A percentile compares a stretch with the other conserved stretches of the same genome.
phyloP scores from a whole-genome alignment of 441 rosid genomes.

The Flueggea neowawraea region DNA sequence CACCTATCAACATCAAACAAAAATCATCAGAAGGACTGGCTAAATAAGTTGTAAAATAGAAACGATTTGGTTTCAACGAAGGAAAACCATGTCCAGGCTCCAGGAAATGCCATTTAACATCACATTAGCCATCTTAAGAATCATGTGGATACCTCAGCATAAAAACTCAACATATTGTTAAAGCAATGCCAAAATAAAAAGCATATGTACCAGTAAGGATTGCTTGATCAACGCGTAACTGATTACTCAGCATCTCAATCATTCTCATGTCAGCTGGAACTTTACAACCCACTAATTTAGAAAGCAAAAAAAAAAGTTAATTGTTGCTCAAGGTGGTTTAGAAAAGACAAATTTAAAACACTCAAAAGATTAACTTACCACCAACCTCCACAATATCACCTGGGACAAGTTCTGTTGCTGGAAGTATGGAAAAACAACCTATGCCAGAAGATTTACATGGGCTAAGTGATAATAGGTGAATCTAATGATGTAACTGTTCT shows the following conservation, averaged over 20 bases:
- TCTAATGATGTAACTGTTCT: not conserved
- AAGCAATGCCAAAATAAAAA: slow-evolving; percentile 3
- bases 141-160: too few species aligned
- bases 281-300: slow-evolving; percentile 85
- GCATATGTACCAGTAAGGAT: slow-evolving; percentile 80
- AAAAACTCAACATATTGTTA: too few species aligned
- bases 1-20: slow-evolving; percentile 56
- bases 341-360: slow-evolving; percentile 7
- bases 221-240: slow-evolving; percentile 96
- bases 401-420: slow-evolving; percentile 94
- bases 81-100: not conserved
- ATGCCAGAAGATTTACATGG: slow-evolving; percentile 21
- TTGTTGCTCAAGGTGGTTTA: slow-evolving; percentile 13
- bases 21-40: slow-evolving; percentile 18
- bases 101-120: too few species aligned
- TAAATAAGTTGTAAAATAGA: not conserved
- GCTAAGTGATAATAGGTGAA: slow-evolving; percentile 1
- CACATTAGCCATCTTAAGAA: too few species aligned
- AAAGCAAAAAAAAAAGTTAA: slow-evolving; percentile 25
- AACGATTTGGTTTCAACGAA: too few species aligned
- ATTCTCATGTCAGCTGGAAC: slow-evolving; percentile 98
- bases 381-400: slow-evolving; percentile 96
- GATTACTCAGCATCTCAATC: slow-evolving; percentile 92
- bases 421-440: slow-evolving; percentile 98
- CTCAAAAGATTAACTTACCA: slow-evolving; percentile 44